phyloP scores from a whole-genome alignment of 305 asterid genomes.

The Stenogyne calaminthoides region DNA sequence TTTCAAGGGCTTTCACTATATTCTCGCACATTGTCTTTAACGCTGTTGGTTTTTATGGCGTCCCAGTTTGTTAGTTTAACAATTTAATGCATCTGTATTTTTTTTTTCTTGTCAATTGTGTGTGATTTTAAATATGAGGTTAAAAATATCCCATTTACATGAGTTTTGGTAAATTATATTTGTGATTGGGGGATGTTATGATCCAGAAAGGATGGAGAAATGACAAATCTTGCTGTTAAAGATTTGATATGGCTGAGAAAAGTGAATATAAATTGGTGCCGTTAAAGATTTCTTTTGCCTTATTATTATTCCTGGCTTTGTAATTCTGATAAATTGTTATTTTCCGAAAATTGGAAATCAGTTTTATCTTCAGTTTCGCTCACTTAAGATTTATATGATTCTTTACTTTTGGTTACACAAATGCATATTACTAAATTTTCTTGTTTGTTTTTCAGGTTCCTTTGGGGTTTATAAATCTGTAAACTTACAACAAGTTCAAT shows the following conservation, averaged over 20 bases:
- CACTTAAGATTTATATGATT: background rate
- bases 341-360: background rate
- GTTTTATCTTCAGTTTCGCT: background rate
- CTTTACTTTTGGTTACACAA: background rate
- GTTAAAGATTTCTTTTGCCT: no score
- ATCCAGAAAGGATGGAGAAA: constrained; percentile 28
- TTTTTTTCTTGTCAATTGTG: constrained; percentile 7
- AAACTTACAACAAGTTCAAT: constrained; percentile 13
- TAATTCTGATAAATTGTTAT: background rate
- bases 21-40: background rate
- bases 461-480: constrained; percentile 19
- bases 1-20: background rate
- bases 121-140: background rate
- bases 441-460: constrained; percentile 48
- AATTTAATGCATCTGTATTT: background rate
- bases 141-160: background rate
- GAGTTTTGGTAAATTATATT: background rate
- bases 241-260: constrained; percentile 23
- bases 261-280: constrained; percentile 28
- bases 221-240: constrained; percentile 2
- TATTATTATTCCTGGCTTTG: constrained; percentile 13
- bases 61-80: constrained; percentile 16
- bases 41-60: background rate
- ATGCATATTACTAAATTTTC: constrained; percentile 17
- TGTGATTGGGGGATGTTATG: background rate